phyloP scores from a whole-genome alignment of 108 stramenopile genomes.

The Cyclotella sp. region DNA sequence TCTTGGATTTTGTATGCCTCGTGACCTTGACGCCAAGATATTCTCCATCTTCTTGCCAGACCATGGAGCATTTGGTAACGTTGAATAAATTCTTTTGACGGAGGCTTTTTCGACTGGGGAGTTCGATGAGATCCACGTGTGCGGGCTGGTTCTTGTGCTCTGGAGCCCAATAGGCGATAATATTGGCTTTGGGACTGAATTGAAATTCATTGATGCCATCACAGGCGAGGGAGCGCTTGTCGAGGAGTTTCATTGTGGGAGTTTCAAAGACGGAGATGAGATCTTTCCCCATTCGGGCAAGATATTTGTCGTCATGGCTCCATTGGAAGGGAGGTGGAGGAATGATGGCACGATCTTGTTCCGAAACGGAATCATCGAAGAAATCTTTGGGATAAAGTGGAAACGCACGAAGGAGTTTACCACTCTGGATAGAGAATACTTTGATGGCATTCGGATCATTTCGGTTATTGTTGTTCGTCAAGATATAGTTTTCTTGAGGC shows the following conservation, averaged over 20 bases:
- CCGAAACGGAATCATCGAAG: slow-evolving; percentile 39
- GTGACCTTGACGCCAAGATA: slow-evolving; percentile 96
- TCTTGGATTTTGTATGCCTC: slow-evolving; percentile 94
- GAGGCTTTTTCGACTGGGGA: slow-evolving; percentile 90
- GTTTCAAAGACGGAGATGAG: slow-evolving; percentile 93
- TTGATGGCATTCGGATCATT: slow-evolving; percentile 87
- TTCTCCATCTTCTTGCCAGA: slow-evolving; percentile 93
- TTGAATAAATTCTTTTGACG: slow-evolving; percentile 96
- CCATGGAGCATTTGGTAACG: slow-evolving; percentile 92
- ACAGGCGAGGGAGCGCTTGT: slow-evolving; percentile 86
- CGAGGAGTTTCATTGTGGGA: slow-evolving; percentile 90
- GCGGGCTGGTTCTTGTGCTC: slow-evolving; percentile 94
- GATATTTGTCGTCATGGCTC: slow-evolving; percentile 92
- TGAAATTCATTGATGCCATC: slow-evolving; percentile 95
- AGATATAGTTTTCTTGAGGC: slow-evolving; percentile 88
- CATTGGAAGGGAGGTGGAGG: slow-evolving; percentile 93
- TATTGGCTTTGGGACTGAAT: slow-evolving; percentile 92
- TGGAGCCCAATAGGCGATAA: slow-evolving; percentile 96
- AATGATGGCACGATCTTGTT: slow-evolving; percentile 15
- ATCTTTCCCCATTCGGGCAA: slow-evolving; percentile 93
- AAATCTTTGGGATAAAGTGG: slow-evolving; percentile 73
- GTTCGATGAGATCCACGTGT: slow-evolving; percentile 91
- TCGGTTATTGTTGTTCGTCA: slow-evolving; percentile 86
- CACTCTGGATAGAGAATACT: slow-evolving; percentile 89
- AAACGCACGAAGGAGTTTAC: slow-evolving; percentile 86